These are phyloP conservation scores for Sarocladium brachiariae DNA, from an alignment of 2,329 filamentous ascomycete genomes.

Conservation along the genomic window DNA sequence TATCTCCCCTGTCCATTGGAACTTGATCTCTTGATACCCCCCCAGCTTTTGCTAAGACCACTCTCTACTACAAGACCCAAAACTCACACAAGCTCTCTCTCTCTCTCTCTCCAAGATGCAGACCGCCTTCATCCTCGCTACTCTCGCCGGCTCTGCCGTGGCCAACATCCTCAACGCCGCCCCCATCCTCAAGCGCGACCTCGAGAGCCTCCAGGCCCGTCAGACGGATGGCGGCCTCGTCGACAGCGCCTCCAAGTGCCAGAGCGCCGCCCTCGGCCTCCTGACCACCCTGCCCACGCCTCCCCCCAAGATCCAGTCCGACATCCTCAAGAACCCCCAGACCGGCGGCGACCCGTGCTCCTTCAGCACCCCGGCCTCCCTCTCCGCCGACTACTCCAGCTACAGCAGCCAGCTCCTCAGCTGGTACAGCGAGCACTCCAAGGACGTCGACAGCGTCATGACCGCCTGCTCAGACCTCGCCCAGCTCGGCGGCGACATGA, in stretches of 20 bases:
- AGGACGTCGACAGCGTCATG: slow-evolving; percentile 19
- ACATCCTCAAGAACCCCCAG: slow-evolving; percentile 17
- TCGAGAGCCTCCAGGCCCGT: slow-evolving; percentile 8
- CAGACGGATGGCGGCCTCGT: slow-evolving; percentile 19
- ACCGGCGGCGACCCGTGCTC: slow-evolving; percentile 28
- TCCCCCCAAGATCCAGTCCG: slow-evolving; percentile 21
- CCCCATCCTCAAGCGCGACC: slow-evolving; percentile 10
- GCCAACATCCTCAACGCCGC: slow-evolving; percentile 7
- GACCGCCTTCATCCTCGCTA: slow-evolving; percentile 15
- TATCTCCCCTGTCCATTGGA: background rate
- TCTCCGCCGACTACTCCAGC: slow-evolving; percentile 23
- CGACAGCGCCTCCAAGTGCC: slow-evolving; percentile 22
- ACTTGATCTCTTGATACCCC: slow-evolving; percentile 7
- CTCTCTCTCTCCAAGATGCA: slow-evolving; percentile 6
- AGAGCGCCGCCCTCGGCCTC: slow-evolving; percentile 18
- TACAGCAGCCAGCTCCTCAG: slow-evolving; percentile 24
- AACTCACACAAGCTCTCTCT: background rate
- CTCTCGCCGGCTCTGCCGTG: slow-evolving; percentile 18
- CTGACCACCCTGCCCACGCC: slow-evolving; percentile 24
- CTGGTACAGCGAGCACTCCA: slow-evolving; percentile 24
- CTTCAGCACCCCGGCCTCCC: slow-evolving; percentile 23
- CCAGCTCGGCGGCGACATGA: slow-evolving; percentile 14
- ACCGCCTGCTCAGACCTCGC: slow-evolving; percentile 20
- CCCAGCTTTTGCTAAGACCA: background rate
- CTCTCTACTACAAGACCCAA: slow-evolving; percentile 2